Percentiles rank a stretch among this genome's conserved stretches.
These are phyloP conservation scores for Erythrobasidium hasegawianum DNA, from an alignment of 1,284 basidiomycete genomes.

Conservation along the genomic window DNA sequence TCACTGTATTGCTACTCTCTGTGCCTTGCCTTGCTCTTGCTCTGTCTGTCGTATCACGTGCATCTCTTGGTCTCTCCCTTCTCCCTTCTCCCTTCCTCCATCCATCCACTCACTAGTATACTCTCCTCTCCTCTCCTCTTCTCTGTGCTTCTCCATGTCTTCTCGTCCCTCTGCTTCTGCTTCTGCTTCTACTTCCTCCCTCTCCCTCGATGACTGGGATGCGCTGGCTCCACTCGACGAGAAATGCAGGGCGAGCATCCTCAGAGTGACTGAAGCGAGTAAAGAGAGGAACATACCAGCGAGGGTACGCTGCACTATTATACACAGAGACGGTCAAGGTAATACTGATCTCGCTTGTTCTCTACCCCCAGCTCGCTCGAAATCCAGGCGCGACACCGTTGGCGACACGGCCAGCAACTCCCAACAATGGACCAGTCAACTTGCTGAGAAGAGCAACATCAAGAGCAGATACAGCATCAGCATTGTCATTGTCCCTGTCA, in stretches of 20 bases:
- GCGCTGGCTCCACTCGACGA: slow-evolving; percentile 69
- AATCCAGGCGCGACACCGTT: neutral
- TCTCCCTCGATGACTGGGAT: slow-evolving; percentile 79
- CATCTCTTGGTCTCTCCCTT: neutral
- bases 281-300: slow-evolving; percentile 62
- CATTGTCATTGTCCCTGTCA: too few species aligned
- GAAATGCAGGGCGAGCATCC: slow-evolving; percentile 64
- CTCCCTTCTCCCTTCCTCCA: neutral
- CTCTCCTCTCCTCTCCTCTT: neutral
- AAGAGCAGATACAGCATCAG: too few species aligned
- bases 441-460: slow-evolving; percentile 21
- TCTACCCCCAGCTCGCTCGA: neutral
- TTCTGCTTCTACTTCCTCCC: too few species aligned
- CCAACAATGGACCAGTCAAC: slow-evolving; percentile 4
- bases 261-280: slow-evolving; percentile 60
- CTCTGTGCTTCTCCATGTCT: neutral
- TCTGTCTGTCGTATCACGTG: too few species aligned
- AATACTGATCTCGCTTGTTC: too few species aligned
- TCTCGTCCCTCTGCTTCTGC: slow-evolving; percentile 34
- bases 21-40: too few species aligned
- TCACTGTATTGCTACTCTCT: too few species aligned
- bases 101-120: too few species aligned
- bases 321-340: too few species aligned
- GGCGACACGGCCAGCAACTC: slow-evolving; percentile 7
- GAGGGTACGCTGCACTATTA: too few species aligned